A percentile compares a stretch with the other conserved stretches of the same genome.
Conservation (phyloP, 257 asterid genomes). For the Jaltomata sinuosa region DNA sequence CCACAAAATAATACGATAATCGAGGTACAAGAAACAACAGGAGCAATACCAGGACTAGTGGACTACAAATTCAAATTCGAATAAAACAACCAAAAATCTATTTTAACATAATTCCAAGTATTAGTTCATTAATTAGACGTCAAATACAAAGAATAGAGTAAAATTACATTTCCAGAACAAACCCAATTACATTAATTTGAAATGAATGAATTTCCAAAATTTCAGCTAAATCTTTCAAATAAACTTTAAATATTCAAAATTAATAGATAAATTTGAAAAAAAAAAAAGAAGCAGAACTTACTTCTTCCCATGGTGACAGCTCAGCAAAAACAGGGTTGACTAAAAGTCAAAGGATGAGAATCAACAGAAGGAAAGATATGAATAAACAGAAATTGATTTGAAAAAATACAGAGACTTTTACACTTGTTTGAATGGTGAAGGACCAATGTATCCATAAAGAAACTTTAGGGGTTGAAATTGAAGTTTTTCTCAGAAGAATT, state of each 20-base stretch:
- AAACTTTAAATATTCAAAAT: neutral
- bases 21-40: too few species aligned
- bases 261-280: neutral
- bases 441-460: slow-evolving; percentile 30
- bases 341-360: slow-evolving; percentile 30
- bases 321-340: slow-evolving; percentile 22
- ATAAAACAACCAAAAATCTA: neutral
- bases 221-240: neutral
- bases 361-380: neutral
- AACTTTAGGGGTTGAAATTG: neutral
- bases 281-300: slow-evolving; percentile 22
- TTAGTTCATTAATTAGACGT: neutral
- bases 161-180: neutral
- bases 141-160: neutral
- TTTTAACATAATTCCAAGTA: neutral
- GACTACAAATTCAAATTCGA: neutral
- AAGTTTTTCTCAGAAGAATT: neutral
- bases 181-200: neutral
- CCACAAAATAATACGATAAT: too few species aligned
- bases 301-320: slow-evolving; percentile 62
- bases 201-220: neutral
- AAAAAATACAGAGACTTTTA: neutral
- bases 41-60: too few species aligned
- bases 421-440: slow-evolving; percentile 13
- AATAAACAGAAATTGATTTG: slow-evolving; percentile 17